These are phyloP conservation scores for Spatholobus suberectus DNA, from an alignment of 306 rosid genomes.

Conservation along the genomic window DNA sequence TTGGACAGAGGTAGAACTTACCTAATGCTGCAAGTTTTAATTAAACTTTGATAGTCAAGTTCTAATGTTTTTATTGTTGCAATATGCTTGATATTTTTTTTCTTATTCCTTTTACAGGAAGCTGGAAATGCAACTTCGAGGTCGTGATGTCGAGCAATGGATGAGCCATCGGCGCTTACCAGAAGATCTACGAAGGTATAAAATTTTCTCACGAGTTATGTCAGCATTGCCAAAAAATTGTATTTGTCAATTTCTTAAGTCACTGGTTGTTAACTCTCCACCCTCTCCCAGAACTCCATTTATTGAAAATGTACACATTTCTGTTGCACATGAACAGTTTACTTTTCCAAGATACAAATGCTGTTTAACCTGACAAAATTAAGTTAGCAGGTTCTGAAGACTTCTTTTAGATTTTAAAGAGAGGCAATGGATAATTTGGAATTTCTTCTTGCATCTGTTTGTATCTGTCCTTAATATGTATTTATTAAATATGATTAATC, in stretches of 20 bases:
- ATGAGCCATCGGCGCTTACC: slow-evolving; percentile 46
- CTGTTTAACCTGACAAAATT: not conserved
- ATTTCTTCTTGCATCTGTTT: not conserved
- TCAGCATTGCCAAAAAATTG: not conserved
- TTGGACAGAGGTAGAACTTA: slow-evolving; percentile 63
- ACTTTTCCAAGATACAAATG: not conserved
- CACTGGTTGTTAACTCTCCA: not conserved
- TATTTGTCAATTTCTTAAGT: not conserved
- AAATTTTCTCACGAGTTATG: not conserved
- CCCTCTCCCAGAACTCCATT: not conserved
- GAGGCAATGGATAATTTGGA: not conserved
- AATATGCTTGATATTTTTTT: not conserved
- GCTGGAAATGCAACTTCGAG: slow-evolving; percentile 45
- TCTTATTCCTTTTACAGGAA: slow-evolving; percentile 13
- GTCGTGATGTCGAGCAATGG: slow-evolving; percentile 46
- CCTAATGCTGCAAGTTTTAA: not conserved
- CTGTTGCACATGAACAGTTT: not conserved
- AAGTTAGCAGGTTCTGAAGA: not conserved
- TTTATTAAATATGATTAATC: slow-evolving; percentile 9
- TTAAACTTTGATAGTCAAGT: not conserved
- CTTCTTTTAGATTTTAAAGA: not conserved
- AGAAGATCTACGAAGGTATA: slow-evolving; percentile 30
- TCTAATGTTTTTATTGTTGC: not conserved
- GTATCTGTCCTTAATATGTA: not conserved
- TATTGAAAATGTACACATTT: not conserved